These are phyloP conservation scores for Ailanthus altissimus DNA, from an alignment of 345 rosid species.

Conservation along the genomic window DNA sequence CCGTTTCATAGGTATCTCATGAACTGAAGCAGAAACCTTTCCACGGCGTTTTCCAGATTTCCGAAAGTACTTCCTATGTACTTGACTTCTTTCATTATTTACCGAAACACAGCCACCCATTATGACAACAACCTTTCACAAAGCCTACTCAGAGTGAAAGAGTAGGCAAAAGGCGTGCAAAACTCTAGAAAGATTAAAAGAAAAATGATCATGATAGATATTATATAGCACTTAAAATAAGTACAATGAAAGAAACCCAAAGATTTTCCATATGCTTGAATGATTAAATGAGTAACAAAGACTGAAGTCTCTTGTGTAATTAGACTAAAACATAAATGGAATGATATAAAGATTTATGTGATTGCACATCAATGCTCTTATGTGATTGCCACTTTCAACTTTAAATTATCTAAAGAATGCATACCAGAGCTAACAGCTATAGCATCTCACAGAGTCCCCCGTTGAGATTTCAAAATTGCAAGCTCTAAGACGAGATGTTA, in stretches of 20 bases:
- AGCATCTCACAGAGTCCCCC: not conserved
- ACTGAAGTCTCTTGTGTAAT: too few relatives aligned
- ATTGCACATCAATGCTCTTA: not conserved
- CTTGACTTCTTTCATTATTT: conserved; percentile 23
- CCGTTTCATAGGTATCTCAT: conserved; percentile 43
- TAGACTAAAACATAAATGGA: too few relatives aligned
- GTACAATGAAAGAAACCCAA: too few relatives aligned
- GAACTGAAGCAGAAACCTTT: conserved; percentile 44
- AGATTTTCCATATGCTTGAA: too few relatives aligned
- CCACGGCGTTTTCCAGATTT: conserved; percentile 41
- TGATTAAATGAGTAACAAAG: too few relatives aligned
- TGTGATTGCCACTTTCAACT: not conserved
- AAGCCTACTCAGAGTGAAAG: not conserved
- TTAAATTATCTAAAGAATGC: not conserved
- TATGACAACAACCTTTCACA: conserved; percentile 23
- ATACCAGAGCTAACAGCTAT: not conserved
- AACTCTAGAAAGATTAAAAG: not conserved
- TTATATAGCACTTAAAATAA: too few relatives aligned
- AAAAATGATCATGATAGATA: too few relatives aligned
- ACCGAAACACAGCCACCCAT: conserved; percentile 89
- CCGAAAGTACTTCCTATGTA: conserved; percentile 28
- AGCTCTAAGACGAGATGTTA: not conserved
- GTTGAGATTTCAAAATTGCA: not conserved
- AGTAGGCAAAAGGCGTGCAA: not conserved
- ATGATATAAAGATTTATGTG: not conserved